Conservation (phyloP, 495 filamentous ascomycete species). For the Immersiella caudata region DNA sequence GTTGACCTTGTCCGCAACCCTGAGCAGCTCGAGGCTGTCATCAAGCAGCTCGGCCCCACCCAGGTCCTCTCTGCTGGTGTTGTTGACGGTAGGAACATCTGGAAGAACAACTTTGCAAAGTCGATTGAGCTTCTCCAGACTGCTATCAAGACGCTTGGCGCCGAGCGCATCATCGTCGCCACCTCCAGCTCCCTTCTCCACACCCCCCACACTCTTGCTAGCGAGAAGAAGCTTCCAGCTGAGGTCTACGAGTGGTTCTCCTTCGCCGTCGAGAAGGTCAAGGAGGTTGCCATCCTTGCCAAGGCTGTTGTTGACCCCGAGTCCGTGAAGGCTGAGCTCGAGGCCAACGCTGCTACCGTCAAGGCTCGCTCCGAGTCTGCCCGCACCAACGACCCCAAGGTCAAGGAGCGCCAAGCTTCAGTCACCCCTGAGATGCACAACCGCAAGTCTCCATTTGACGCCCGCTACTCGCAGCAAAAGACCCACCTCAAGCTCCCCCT, state of each 20-base stretch:
- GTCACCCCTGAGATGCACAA: slow-evolving; percentile 84
- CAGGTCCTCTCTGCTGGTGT: slow-evolving; percentile 92
- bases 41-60: slow-evolving; percentile 83
- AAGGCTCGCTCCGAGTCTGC: slow-evolving; percentile 84
- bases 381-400: slow-evolving; percentile 93
- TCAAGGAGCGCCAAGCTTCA: slow-evolving; percentile 90
- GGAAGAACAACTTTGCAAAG: slow-evolving; percentile 97
- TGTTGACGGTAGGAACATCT: slow-evolving; percentile 99
- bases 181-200: slow-evolving; percentile 97
- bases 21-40: slow-evolving; percentile 93
- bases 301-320: slow-evolving; percentile 93
- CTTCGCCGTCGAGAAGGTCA: slow-evolving; percentile 92
- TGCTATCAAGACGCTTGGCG: slow-evolving; percentile 89
- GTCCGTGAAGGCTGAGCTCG: slow-evolving; percentile 78
- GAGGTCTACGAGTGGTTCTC: slow-evolving; percentile 98
- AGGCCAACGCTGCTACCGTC: slow-evolving; percentile 92
- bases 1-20: slow-evolving; percentile 96
- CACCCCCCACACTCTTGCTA: slow-evolving; percentile 94
- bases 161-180: slow-evolving; percentile 93
- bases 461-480: slow-evolving; percentile 82
- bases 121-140: slow-evolving; percentile 86
- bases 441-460: slow-evolving; percentile 84
- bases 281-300: slow-evolving; percentile 88
- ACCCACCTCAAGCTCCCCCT: slow-evolving; percentile 85
- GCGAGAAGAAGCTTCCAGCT: slow-evolving; percentile 92